Conservation (phyloP, 345 rosid species). For the Moricandia moricandioides region DNA sequence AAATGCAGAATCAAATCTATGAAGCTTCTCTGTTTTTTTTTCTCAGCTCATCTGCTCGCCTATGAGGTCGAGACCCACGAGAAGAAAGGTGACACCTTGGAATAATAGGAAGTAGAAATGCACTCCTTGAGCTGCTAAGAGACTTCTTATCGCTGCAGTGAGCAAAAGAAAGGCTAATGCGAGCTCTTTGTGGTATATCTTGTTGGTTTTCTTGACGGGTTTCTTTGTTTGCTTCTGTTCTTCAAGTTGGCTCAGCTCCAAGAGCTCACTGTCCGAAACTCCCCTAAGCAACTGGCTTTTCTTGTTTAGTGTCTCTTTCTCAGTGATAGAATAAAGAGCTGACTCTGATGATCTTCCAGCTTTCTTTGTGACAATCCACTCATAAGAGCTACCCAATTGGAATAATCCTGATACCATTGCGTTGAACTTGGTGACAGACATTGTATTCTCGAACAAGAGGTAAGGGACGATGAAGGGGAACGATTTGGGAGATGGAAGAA, state of each 20-base stretch:
- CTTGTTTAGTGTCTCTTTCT: conserved; percentile 54
- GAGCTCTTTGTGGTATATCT: conserved; percentile 76
- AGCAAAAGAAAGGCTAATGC: conserved; percentile 74
- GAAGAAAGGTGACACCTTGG: conserved; percentile 77
- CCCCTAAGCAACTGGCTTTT: conserved; percentile 54
- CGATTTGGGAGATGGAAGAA: neutral
- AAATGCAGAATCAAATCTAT: neutral
- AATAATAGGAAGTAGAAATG: conserved; percentile 85
- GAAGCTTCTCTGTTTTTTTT: neutral
- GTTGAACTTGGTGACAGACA: conserved; percentile 86
- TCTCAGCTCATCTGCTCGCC: conserved; percentile 79
- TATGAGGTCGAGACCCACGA: conserved; percentile 79
- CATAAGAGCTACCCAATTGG: conserved; percentile 86
- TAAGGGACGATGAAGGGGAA: conserved; percentile 84
- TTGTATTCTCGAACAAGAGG: conserved; percentile 82
- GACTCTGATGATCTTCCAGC: conserved; percentile 87
- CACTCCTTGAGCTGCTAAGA: conserved; percentile 76
- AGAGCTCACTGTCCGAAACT: conserved; percentile 68
- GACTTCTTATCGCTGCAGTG: conserved; percentile 70
- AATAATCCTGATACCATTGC: conserved; percentile 84
- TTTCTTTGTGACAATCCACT: conserved; percentile 87
- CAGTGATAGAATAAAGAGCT: conserved; percentile 64
- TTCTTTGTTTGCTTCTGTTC: conserved; percentile 49
- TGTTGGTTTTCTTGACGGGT: conserved; percentile 57
- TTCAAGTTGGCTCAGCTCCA: conserved; percentile 38